Conservation (phyloP, 768 basidiomycete species). For the Royoungia palumana region DNA sequence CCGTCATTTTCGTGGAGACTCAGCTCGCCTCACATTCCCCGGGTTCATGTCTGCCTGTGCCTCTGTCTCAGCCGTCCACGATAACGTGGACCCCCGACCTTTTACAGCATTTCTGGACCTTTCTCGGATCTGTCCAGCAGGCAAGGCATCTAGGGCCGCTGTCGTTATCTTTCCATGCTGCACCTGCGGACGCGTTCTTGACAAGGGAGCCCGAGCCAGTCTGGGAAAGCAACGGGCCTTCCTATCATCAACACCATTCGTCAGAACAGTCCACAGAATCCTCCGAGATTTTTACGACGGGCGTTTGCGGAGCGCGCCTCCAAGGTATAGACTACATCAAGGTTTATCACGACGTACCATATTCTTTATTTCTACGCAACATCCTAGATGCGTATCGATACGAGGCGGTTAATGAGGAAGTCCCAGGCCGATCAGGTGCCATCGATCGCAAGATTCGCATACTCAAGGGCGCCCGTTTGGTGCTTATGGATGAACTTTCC, state of each 20-base stretch:
- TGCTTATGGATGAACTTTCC: slow-evolving; percentile 46
- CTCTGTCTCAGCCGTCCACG: slow-evolving; percentile 14
- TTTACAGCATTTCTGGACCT: slow-evolving; percentile 48
- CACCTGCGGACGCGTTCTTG: slow-evolving; percentile 15
- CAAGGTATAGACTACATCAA: slow-evolving; percentile 50
- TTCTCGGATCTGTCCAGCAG: slow-evolving; percentile 40
- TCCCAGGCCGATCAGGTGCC: slow-evolving; percentile 23
- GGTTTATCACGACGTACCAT: slow-evolving; percentile 52
- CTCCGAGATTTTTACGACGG: slow-evolving; percentile 10
- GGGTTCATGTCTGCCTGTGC: slow-evolving; percentile 17
- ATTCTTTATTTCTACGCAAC: slow-evolving; percentile 47
- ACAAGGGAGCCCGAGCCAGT: slow-evolving; percentile 14
- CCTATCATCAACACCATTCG: slow-evolving; percentile 14
- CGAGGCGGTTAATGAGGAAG: slow-evolving; percentile 10
- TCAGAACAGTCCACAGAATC: slow-evolving; percentile 8
- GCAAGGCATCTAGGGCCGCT: slow-evolving; percentile 41
- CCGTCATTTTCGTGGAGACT: slow-evolving; percentile 35
- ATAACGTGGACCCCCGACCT: slow-evolving; percentile 48
- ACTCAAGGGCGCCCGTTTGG: slow-evolving; percentile 47
- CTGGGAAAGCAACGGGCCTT: slow-evolving; percentile 25
- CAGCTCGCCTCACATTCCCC: slow-evolving; percentile 15
- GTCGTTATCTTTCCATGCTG: slow-evolving; percentile 47
- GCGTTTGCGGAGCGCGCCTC: slow-evolving; percentile 22
- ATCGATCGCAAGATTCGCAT: slow-evolving; percentile 40
- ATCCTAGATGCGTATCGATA: slow-evolving; percentile 51